Evolutionary conservation across 495 filamentous ascomycete genomes (phyloP).

Genomic region (Hypoxylon crocopeplum): DNA sequence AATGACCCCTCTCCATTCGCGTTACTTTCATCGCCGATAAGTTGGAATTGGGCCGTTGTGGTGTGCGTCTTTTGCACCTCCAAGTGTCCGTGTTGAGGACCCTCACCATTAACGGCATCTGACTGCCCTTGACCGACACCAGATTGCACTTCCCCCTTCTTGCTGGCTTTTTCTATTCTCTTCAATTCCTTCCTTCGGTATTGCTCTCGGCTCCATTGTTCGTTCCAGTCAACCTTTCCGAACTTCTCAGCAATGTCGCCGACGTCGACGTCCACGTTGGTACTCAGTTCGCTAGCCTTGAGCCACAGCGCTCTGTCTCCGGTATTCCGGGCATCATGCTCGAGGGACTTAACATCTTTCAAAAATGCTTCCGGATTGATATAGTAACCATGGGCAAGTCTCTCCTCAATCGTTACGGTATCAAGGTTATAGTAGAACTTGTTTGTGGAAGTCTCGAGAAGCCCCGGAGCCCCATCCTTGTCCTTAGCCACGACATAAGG

Average conservation of each 20-base stretch:
- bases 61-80: slow-evolving; percentile 51
- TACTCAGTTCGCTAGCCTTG: slow-evolving; percentile 86
- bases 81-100: slow-evolving; percentile 59
- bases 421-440: slow-evolving; percentile 96
- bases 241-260: slow-evolving; percentile 71
- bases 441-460: slow-evolving; percentile 70
- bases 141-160: slow-evolving; percentile 58
- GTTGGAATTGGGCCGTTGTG: slow-evolving; percentile 54
- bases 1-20: slow-evolving; percentile 60
- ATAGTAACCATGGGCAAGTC: slow-evolving; percentile 94
- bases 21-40: slow-evolving; percentile 56
- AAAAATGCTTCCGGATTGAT: slow-evolving; percentile 86
- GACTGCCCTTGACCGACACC: slow-evolving; percentile 47
- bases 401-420: slow-evolving; percentile 90
- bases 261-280: slow-evolving; percentile 93
- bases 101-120: slow-evolving; percentile 40
- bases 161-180: slow-evolving; percentile 63
- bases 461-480: slow-evolving; percentile 72
- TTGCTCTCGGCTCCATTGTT: slow-evolving; percentile 75
- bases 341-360: slow-evolving; percentile 80
- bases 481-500: slow-evolving; percentile 80
- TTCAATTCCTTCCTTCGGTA: slow-evolving; percentile 67
- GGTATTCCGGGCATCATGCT: slow-evolving; percentile 78
- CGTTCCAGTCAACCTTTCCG: slow-evolving; percentile 46
- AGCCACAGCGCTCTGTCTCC: slow-evolving; percentile 79